Evolutionary conservation across 31 red algal species (phyloP), one percentile per base, ranked within the genome.

Genomic region (Endocladia muricata): DNA sequence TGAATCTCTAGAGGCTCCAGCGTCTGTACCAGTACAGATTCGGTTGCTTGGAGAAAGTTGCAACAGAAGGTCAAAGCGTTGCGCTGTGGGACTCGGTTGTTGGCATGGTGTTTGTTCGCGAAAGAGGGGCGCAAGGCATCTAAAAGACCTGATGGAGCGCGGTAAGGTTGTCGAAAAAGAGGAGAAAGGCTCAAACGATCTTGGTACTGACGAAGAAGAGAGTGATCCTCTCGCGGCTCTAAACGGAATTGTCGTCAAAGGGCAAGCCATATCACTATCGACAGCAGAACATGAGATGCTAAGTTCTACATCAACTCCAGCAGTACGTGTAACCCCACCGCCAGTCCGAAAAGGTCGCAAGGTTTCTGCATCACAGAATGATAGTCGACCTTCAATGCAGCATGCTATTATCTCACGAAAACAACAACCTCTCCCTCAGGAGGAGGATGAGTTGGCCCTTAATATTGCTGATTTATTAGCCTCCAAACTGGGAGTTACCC

Each of bases 381-480:
- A 8, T 13, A 67, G 61, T 67, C 23, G 19, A 0, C 32, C 32
- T 67, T 6, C 32, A 3, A 7, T 32, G 32, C 28, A 67, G 4
- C 21, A 67, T 17, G 11, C 11, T 49, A 8, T 13, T 13, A 13
- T 49, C 11, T 49, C 44, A 8, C 8, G 44, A 49, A 49, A 49
- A 19, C 8, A 8, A 49, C 44, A 8, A 8, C 44, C 44, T 19
- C 32, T 26, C 4, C 33, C 61, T 21, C 28, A 70, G 40, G 83
- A 87, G 63, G 83, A 87, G 61, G 72, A 71, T 62, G 83, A 87
- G 51, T 6, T 87, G 37, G 83, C 83, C 37, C 44, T 37, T 47
- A 87, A 87, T 63, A 87, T 87, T 78, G 72, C 56, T 30, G 83
- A 87, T 25, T 76, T 78, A 30, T 62, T 87, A 7, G 21, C 83